Base-by-base conservation (phyloP, 371 early-diverging fungal genomes). In the Syncephalastrum contaminatum region DNA sequence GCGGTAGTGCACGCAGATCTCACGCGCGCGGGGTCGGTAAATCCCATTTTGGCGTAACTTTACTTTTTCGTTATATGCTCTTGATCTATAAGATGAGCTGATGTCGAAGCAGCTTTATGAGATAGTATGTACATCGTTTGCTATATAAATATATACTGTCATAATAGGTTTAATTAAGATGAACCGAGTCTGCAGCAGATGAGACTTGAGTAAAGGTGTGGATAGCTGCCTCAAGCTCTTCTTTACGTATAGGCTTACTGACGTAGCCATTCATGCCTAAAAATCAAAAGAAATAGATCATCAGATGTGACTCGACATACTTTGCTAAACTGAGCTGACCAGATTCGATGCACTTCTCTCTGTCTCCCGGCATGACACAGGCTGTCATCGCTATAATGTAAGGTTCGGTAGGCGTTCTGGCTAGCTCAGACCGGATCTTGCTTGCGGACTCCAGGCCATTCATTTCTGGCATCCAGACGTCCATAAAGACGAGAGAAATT, bases 401-500 rank as follows among this genome's bases (percentile, higher is more conserved):
- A 0, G 81, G 81, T 3, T 65, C 63, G 7, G 61, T 59, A 0
- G 56, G 18, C 7, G 70, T 60, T 3, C 30, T 43, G 12, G 73
- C 48, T 5, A 68, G 45, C 18, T 72, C 63, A n/a, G 60, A 22
- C 14, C 80, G 73, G 22, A 81, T 80, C 36, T 69, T 73, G n/a
- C 53, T 51, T 2, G 77, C 51, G 0, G 78, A 74, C 47, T 76
- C 79, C 10, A 80, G 46, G 0, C 82, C 82, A 51, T 80, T 80
- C 74, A 81, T 75, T 62, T 73, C 73, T 24, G 81, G 82, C 82
- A 81, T 80, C 81, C 78, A 77, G 13, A 80, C 62, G 42, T 81
- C 82, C 76, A 80, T 69, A 48, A 81, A 72, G n/a, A 81, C 66
- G 16, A 81, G 40, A 20, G 80, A 74, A 39, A 67, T 70, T 0